A percentile compares a stretch with the other conserved stretches of the same genome.
Evolutionary conservation across 1,139 yeast genomes (phyloP).

Genomic region (Nakaseomyces sp.): DNA sequence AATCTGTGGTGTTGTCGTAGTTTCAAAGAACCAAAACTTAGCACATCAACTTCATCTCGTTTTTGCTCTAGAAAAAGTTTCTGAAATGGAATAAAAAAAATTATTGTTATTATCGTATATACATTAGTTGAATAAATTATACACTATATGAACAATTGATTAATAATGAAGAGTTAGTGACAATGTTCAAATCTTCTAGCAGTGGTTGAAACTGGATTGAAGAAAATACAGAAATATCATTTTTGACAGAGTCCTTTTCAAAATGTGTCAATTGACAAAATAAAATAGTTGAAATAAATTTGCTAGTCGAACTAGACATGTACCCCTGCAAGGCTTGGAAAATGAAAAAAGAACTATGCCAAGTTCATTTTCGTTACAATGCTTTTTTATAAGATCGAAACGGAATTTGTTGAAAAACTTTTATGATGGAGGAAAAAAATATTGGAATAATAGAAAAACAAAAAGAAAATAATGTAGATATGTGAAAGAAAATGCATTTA

Average conservation of each 20-base stretch:
- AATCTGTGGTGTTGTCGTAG: too few species aligned
- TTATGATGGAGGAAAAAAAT: background rate
- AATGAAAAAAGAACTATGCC: background rate
- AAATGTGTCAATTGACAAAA: background rate
- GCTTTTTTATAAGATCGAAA: background rate
- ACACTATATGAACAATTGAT: background rate
- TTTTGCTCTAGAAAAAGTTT: too few species aligned
- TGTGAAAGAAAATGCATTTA: background rate
- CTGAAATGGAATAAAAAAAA: background rate
- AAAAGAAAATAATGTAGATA: background rate
- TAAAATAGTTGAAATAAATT: background rate
- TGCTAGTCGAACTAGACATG: background rate
- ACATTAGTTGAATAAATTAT: conserved; percentile 5
- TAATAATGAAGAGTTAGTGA: background rate
- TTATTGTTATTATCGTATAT: background rate
- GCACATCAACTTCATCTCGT: too few species aligned
- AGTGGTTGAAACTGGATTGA: too few species aligned
- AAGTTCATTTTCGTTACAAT: background rate
- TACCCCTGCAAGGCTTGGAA: background rate
- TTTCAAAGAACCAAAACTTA: too few species aligned
- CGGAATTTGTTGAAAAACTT: background rate
- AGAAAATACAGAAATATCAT: too few species aligned
- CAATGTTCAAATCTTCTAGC: too few species aligned
- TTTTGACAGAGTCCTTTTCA: too few species aligned
- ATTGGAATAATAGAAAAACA: background rate